These are phyloP conservation scores for Penicillium salamii DNA, from an alignment of 495 filamentous ascomycete species.

Conservation along the genomic window DNA sequence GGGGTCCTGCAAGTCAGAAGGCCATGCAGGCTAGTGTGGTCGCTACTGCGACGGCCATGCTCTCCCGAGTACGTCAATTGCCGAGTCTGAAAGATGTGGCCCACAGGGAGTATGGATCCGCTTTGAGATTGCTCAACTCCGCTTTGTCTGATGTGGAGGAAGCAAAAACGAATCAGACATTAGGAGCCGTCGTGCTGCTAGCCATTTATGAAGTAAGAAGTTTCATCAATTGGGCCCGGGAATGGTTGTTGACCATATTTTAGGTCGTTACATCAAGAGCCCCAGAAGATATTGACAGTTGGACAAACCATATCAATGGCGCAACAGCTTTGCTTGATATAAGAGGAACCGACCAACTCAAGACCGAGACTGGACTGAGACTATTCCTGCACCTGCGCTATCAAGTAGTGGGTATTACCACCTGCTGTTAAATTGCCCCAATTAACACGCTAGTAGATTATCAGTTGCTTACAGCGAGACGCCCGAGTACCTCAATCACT, in stretches of 20 bases:
- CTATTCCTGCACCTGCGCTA: constrained; percentile 58
- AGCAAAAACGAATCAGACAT: constrained; percentile 58
- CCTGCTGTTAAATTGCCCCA: not conserved
- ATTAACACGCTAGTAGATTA: constrained; percentile 24
- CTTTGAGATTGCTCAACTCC: constrained; percentile 47
- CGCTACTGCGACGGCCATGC: constrained; percentile 51
- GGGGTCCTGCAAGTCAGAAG: constrained; percentile 21
- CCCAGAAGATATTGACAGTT: constrained; percentile 46
- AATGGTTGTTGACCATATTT: constrained; percentile 8
- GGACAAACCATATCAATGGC: constrained; percentile 59
- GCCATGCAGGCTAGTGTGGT: constrained; percentile 45
- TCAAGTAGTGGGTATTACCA: constrained; percentile 34
- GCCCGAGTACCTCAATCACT: constrained; percentile 33
- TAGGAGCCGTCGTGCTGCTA: constrained; percentile 60
- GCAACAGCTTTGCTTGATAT: constrained; percentile 55
- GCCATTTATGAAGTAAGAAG: constrained; percentile 47
- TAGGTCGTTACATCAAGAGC: constrained; percentile 49
- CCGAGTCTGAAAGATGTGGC: constrained; percentile 35
- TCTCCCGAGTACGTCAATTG: constrained; percentile 40
- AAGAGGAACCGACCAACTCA: constrained; percentile 55
- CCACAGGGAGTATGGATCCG: constrained; percentile 46
- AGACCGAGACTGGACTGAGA: constrained; percentile 49
- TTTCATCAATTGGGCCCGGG: not conserved
- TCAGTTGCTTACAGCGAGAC: constrained; percentile 39
- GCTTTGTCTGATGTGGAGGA: constrained; percentile 53